phyloP scores from a whole-genome alignment of 805 yeast species.

The Nakazawaea molendinolei region DNA sequence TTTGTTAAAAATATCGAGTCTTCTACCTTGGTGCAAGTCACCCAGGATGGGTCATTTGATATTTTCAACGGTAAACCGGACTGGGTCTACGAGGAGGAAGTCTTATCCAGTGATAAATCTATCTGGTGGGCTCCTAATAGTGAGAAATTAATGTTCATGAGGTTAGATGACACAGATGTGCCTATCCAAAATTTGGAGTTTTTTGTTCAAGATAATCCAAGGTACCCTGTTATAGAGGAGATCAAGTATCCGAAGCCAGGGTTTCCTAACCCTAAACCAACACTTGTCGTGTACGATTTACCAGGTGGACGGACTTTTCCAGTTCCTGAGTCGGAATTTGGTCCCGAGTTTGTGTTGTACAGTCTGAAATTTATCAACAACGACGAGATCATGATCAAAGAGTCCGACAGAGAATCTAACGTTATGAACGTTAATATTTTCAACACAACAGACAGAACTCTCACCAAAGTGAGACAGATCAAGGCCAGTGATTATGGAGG shows the following conservation, averaged over 20 bases:
- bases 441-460: slow-evolving; percentile 23
- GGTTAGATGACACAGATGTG: slow-evolving; percentile 55
- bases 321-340: slow-evolving; percentile 25
- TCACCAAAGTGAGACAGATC: slow-evolving; percentile 35
- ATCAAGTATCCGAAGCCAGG: slow-evolving; percentile 77
- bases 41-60: slow-evolving; percentile 44
- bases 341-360: slow-evolving; percentile 49
- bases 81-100: slow-evolving; percentile 86
- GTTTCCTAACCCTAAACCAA: slow-evolving; percentile 46
- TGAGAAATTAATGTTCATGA: slow-evolving; percentile 44
- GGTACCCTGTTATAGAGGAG: slow-evolving; percentile 40
- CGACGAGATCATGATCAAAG: slow-evolving; percentile 45
- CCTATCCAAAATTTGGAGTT: slow-evolving; percentile 43
- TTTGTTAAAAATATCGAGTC: slow-evolving; percentile 34
- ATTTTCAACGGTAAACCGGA: slow-evolving; percentile 68
- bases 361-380: slow-evolving; percentile 54
- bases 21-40: slow-evolving; percentile 26
- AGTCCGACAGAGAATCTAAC: slow-evolving; percentile 58
- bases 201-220: slow-evolving; percentile 32
- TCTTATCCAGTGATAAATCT: slow-evolving; percentile 47
- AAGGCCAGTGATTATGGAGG: slow-evolving; percentile 40
- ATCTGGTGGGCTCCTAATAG: slow-evolving; percentile 75
- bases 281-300: slow-evolving; percentile 37
- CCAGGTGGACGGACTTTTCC: slow-evolving; percentile 17
- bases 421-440: slow-evolving; percentile 42